Base-by-base conservation (phyloP, 2,329 filamentous ascomycete genomes). In the Aspergillus persii region DNA sequence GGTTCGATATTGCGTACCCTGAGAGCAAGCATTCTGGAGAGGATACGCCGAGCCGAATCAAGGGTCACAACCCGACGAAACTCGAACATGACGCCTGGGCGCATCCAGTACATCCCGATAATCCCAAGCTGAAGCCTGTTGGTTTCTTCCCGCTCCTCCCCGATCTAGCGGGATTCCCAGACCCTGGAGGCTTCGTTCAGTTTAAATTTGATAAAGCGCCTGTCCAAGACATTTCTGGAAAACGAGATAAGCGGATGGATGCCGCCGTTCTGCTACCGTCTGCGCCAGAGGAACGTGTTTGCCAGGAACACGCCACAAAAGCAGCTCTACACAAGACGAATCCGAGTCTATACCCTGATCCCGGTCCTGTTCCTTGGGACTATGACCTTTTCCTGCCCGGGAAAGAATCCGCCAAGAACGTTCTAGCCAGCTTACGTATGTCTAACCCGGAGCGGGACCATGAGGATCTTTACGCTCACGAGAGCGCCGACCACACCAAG, bases 1-100 rank as follows among this genome's bases (percentile, higher is more conserved):
- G 84, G 57, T 89, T 88, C 71, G 84, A 88, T 69, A 78, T 88
- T 57, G 86, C 86, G 11, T 86, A 88, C 67, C 86, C 86, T 1
- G 71, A 80, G 54, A 86, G 86, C 68, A 83, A 82, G 56, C 83
- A 86, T 72, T 80, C 72, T 41, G 84, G 83, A n/a, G 80, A 82
- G 44, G 85, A 87, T 67, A 81, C 79, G 23, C 72, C 76, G 2
- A 79, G 78, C 41, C 80, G 78, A 26, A 75, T 87, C 33, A 80
- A 82, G 50, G 84, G 83, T 39, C 81, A 84, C 49, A 77, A 81
- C 26, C 73, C 81, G 26, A 81, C 81, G 1, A 78, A 82, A 30
- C 79, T 81, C 46, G 86, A 88, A 63, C 74, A 76, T 18, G 79
- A 83, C 58, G 85, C 85, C 2, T 89, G 86, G 86, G 80, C 80